Evolutionary conservation across 75 land plant genomes (phyloP), one percentile per base, ranked within the genome.

Genomic region (Pinus taeda): DNA sequence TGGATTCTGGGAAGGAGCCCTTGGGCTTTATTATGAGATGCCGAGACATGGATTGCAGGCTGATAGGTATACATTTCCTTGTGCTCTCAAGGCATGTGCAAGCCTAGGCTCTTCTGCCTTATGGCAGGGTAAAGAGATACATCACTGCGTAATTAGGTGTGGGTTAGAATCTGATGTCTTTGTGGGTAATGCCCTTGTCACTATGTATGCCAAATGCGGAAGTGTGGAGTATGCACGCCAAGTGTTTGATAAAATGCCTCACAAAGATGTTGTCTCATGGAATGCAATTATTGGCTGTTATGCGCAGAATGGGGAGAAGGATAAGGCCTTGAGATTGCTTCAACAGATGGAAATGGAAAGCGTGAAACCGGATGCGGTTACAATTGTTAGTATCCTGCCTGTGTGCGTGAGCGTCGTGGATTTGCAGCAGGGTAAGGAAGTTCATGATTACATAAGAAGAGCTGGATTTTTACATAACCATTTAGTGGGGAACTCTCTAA

Each of bases 11-110:
- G 89, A 91, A 59, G 91, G 87, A 33, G 94, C 92, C 20, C 21
- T 92, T 82, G 88, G 85, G 4, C 65, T 92, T 14, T 92, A 87
- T 56, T 77, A 67, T 62, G 88, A 90, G 70, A 90, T 92, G 94
- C 85, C 76, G 59, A 86, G 85, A 30, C 87, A 84, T 4, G 90
- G 82, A 33, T 80, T 85, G 21, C 79, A 79, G 73, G 90, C 91
- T 2, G 95, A 93, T 66, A 21, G 36, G 37, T 84, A 71, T 81
- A 84, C 93, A 5, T 93, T 88, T 64, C 89, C 89, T 1, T 78
- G 88, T 0, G 95, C 77, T 56, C 59, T 93, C 6, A 86, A 88
- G 60, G 93, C 93, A 20, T 93, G 93, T 49, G 83, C 78, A 12
- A 84, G 86, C 12, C 18, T 86, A 3, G 21, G 26, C 24, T 8